Evolutionary conservation across 768 basidiomycete genomes (phyloP), one percentile per base, ranked within the genome.

Genomic region (Pseudohyphozyma bogoriensis): DNA sequence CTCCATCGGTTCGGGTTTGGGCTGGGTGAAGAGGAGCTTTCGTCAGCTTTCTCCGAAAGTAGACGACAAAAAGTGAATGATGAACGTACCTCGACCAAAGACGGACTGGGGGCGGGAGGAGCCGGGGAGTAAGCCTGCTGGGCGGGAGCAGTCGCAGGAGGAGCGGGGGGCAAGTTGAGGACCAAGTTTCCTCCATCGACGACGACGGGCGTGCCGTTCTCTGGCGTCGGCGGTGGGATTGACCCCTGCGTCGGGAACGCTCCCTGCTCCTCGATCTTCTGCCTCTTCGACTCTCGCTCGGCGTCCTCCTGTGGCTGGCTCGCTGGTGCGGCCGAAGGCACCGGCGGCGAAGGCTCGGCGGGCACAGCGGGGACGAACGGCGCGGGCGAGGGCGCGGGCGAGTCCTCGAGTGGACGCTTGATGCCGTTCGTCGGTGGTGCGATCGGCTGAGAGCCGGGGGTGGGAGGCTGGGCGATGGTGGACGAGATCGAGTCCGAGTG

Each of bases 251-350:
- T n/a, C n/a, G n/a, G n/a, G n/a, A n/a, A n/a, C n/a, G n/a, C n/a
- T n/a, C n/a, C n/a, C 46, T 60, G 51, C 7, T 29, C 49, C 13
- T 62, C 64, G n/a, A 61, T 60, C 64, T 51, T 61, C 36, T 42
- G 26, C 42, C 64, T 52, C 64, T 65, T 65, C 6, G 55, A 36
- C 20, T 65, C 64, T 49, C 59, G 56, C 59, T 60, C 47, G 4
- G 55, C 49, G 16, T 2, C 59, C 5, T 22, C 55, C 22, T 24
- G 16, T 22, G n/a, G 22, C 47, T 20, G 47, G 47, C 31, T 28
- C 47, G 31, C 47, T 39, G 35, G 26, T 39, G 47, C 28, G 16
- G 28, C 31, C 29, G 29, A 32, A 10, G 8, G 12, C 29, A 31
- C 22, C 5, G 28, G 29, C 18, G 31, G 10, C 31, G 47, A 22